These are phyloP conservation scores for Guillardia theta DNA, from an alignment of 78 protist genomes.

Conservation along the genomic window DNA sequence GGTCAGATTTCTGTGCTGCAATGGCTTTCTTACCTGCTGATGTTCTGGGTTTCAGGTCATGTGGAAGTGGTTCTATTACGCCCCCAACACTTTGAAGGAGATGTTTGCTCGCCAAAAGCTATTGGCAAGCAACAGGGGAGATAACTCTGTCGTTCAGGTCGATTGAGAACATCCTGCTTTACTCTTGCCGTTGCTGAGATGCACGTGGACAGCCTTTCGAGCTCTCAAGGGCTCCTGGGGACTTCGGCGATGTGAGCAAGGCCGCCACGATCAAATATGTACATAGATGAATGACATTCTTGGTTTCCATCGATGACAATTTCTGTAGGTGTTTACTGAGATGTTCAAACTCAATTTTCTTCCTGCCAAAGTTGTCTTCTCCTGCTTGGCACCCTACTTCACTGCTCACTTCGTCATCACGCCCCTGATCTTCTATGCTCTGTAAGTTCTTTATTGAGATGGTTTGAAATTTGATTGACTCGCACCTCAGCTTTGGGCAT, in stretches of 20 bases:
- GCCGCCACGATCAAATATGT: neutral
- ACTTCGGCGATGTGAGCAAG: neutral
- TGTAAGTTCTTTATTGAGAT: no score
- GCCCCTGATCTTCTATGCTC: neutral
- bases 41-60: neutral
- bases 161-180: neutral
- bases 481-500: neutral
- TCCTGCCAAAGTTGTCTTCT: neutral
- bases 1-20: neutral
- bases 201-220: neutral
- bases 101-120: neutral
- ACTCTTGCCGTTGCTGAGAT: neutral
- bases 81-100: slow-evolving; percentile 55
- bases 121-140: neutral
- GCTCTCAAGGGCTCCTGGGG: neutral
- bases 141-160: neutral
- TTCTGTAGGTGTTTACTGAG: neutral
- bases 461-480: no score
- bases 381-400: neutral
- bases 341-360: neutral
- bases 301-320: neutral
- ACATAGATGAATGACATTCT: neutral
- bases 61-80: slow-evolving; percentile 65
- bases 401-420: slow-evolving; percentile 15
- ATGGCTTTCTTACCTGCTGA: neutral